Evolutionary conservation across 345 rosid genomes (phyloP).

Genomic region (Lumnitzera racemosa): DNA sequence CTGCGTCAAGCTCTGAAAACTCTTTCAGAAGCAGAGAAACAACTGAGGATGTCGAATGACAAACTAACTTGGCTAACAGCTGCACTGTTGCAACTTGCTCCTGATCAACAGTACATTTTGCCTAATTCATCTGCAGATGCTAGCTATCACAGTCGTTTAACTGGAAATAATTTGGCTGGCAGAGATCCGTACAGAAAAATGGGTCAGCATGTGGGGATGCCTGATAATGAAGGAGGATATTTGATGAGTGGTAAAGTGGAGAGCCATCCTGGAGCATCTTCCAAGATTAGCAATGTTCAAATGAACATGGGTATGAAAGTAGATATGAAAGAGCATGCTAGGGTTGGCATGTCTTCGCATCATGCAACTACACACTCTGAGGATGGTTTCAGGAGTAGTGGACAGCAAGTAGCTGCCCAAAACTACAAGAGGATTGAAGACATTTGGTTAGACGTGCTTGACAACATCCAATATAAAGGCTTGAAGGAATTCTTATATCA

Average conservation of each 20-base stretch:
- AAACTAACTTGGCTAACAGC: slow-evolving; percentile 96
- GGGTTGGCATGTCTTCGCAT: slow-evolving; percentile 28
- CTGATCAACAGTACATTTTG: slow-evolving; percentile 77
- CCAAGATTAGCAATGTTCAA: slow-evolving; percentile 12
- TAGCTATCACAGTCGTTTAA: slow-evolving; percentile 52
- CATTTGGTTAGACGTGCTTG: slow-evolving; percentile 80
- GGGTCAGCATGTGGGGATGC: slow-evolving; percentile 22
- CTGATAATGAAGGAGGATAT: slow-evolving; percentile 23
- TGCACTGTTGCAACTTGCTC: slow-evolving; percentile 96
- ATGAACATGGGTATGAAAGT: slow-evolving; percentile 16
- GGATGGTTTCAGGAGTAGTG: slow-evolving; percentile 11
- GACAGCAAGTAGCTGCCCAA: slow-evolving; percentile 26
- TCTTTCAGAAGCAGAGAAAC: slow-evolving; percentile 92
- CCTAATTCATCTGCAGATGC: slow-evolving; percentile 57
- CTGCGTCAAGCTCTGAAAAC: slow-evolving; percentile 91
- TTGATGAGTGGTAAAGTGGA: slow-evolving; percentile 28
- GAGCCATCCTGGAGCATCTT: slow-evolving; percentile 27
- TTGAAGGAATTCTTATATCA: slow-evolving; percentile 60
- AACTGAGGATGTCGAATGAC: slow-evolving; percentile 82
- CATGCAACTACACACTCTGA: slow-evolving; percentile 18
- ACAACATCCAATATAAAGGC: slow-evolving; percentile 39
- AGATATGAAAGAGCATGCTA: slow-evolving; percentile 33
- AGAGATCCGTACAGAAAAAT: slow-evolving; percentile 33
- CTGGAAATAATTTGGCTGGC: slow-evolving; percentile 20
- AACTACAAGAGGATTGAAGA: slow-evolving; percentile 50